Evolutionary conservation across 2,329 filamentous ascomycete species (phyloP), one percentile per base, ranked within the genome.

Genomic region (Stachybotrys echinatus): DNA sequence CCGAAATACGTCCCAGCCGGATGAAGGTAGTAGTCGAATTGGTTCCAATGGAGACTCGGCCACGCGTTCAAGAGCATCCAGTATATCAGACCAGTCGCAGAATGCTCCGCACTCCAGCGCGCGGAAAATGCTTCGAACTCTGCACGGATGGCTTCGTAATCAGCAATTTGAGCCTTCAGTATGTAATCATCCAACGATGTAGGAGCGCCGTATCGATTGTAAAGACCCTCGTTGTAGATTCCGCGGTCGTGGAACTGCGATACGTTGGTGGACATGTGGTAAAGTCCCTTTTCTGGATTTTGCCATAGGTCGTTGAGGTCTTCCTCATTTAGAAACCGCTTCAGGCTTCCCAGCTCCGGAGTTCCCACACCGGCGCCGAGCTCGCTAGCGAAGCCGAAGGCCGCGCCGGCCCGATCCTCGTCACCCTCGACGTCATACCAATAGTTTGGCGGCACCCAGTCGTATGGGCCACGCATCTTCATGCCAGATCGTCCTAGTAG

Each of bases 21-120:
- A 20, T 74, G 76, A 39, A 84, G 63, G 54, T 85, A 85, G 60
- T 81, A 81, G 55, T 85, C 83, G 58, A 84, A 84, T 6, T 84
- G 64, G 48, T 81, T 80, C 83, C 83, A 87, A 58, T 85, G 83
- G 23, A 86, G 65, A 49, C 74, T 78, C 0, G 83, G 83, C 81
- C 82, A 86, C 1, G 82, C 83, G 43, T 76, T 76, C 55, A 84
- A 84, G 48, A 85, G 62, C 82, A 86, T 85, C 83, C 83, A 86
- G 65, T 86, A 86, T 17, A 86, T 76, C 45, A 80, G 45, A 0
- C 83, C 83, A 0, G 81, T 85, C 0, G 81, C 80, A 0, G 80
- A 77, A 3, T 76, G 67, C 1, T 66, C 61, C 1, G 69, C 70
- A 52, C 61, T 77, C 73, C 80, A 83, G 1, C 71, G 66, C 3